Evolutionary conservation across 1,284 basidiomycete genomes (phyloP).

Genomic region (Porodaedalea pini): DNA sequence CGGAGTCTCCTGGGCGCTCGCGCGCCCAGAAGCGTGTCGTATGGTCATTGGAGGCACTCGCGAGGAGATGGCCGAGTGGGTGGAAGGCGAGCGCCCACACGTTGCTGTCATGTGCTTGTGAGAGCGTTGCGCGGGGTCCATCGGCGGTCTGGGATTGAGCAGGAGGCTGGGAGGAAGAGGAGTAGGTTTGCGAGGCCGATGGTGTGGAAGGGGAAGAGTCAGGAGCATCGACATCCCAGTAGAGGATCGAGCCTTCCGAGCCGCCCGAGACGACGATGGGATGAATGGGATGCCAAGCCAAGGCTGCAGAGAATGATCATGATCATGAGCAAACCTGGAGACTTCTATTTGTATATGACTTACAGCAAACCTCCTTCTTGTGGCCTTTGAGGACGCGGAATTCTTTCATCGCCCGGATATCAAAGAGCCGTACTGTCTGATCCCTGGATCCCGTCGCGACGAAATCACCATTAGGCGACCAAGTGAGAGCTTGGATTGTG

Average conservation of each 20-base stretch:
- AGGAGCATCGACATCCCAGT: conserved; percentile 80
- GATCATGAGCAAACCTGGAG: background rate
- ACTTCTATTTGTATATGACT: conserved; percentile 33
- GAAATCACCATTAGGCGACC: conserved; percentile 91
- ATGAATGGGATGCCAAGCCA: conserved; percentile 95
- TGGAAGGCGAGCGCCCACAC: conserved; percentile 96
- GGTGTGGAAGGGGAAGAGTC: conserved; percentile 34
- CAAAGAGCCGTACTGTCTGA: conserved; percentile 94
- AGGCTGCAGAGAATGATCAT: conserved; percentile 49
- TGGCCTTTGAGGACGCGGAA: conserved; percentile 88
- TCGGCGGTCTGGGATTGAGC: conserved; percentile 34
- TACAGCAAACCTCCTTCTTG: conserved; percentile 97
- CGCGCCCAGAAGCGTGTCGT: conserved; percentile 97
- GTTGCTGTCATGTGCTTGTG: conserved; percentile 96
- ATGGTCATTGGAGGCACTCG: conserved; percentile 92
- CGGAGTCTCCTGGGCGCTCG: conserved; percentile 73
- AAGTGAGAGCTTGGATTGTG: conserved; percentile 88
- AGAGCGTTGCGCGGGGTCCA: conserved; percentile 74
- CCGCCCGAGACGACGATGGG: conserved; percentile 91
- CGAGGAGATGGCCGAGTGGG: conserved; percentile 92
- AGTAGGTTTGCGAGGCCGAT: conserved; percentile 20
- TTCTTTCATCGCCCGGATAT: conserved; percentile 97
- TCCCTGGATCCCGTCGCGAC: conserved; percentile 94
- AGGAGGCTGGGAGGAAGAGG: conserved; percentile 33
- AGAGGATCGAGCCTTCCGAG: conserved; percentile 87